A percentile compares a stretch with the other conserved stretches of the same genome.
phyloP scores from a whole-genome alignment of 306 rosid genomes.

The Castanea crenata region DNA sequence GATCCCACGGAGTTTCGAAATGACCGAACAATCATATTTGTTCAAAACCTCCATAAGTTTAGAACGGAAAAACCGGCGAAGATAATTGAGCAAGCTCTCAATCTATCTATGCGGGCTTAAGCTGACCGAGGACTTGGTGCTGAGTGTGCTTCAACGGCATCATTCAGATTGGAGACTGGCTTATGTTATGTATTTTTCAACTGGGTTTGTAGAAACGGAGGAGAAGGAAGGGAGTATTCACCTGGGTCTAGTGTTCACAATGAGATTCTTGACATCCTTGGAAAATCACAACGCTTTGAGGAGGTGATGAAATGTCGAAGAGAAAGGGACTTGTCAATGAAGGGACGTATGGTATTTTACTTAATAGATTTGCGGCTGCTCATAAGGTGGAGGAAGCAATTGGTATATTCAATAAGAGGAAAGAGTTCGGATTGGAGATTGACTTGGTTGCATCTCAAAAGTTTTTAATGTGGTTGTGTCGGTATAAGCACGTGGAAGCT shows the following conservation, averaged over 20 bases:
- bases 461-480: constrained; percentile 70
- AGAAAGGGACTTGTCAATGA: constrained; percentile 49
- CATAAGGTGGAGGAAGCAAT: constrained; percentile 68
- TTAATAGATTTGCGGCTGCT: constrained; percentile 55
- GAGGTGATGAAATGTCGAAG: constrained; percentile 60
- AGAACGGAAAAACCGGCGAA: constrained; percentile 54
- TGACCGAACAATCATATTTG: constrained; percentile 26
- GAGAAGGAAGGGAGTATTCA: constrained; percentile 5
- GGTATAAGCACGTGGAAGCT: constrained; percentile 70
- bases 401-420: constrained; percentile 40
- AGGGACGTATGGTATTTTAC: constrained; percentile 38
- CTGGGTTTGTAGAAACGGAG: constrained; percentile 39
- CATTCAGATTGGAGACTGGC: constrained; percentile 78
- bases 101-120: constrained; percentile 35
- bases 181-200: constrained; percentile 45
- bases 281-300: constrained; percentile 51
- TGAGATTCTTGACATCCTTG: constrained; percentile 61
- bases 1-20: not conserved
- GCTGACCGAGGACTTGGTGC: constrained; percentile 43
- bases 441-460: constrained; percentile 48
- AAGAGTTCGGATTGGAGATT: constrained; percentile 48
- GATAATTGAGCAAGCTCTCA: constrained; percentile 54
- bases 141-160: constrained; percentile 62
- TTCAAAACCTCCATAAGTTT: constrained; percentile 59
- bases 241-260: constrained; percentile 52